phyloP scores from a whole-genome alignment of 2,329 filamentous ascomycete species.

The Madurella fahalii region DNA sequence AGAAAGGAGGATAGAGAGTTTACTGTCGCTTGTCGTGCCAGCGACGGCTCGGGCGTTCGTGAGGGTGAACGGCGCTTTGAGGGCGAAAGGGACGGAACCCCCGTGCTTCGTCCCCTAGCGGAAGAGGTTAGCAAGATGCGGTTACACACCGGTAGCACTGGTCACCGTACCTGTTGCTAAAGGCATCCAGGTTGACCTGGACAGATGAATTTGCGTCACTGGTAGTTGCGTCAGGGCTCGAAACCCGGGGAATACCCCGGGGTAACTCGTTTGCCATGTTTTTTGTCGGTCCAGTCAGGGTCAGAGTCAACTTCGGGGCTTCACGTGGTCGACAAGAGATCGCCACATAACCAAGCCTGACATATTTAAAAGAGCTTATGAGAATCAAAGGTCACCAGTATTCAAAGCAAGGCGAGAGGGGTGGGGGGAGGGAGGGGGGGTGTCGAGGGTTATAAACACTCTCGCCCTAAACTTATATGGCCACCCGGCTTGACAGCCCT shows the following conservation, averaged over 20 bases:
- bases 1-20: constrained; percentile 18
- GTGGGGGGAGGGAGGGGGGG: background rate
- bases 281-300: background rate
- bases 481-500: constrained; percentile 19
- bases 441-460: background rate
- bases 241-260: constrained; percentile 4
- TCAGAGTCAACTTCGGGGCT: background rate
- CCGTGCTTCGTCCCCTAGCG: constrained; percentile 8
- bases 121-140: background rate
- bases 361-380: constrained; percentile 2
- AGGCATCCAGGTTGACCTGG: constrained; percentile 21
- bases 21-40: constrained; percentile 12
- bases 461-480: constrained; percentile 1
- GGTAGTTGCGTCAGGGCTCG: constrained; percentile 13
- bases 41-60: constrained; percentile 9
- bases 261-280: constrained; percentile 13
- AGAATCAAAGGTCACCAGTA: background rate
- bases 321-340: background rate
- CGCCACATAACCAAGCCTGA: background rate
- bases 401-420: background rate
- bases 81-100: constrained; percentile 5
- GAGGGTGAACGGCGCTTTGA: constrained; percentile 16
- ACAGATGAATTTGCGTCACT: constrained; percentile 25
- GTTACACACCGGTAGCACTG: background rate
- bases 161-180: constrained; percentile 21